Conservation (phyloP, 805 yeast genomes). For the Jamesozyma jinghongensis region DNA sequence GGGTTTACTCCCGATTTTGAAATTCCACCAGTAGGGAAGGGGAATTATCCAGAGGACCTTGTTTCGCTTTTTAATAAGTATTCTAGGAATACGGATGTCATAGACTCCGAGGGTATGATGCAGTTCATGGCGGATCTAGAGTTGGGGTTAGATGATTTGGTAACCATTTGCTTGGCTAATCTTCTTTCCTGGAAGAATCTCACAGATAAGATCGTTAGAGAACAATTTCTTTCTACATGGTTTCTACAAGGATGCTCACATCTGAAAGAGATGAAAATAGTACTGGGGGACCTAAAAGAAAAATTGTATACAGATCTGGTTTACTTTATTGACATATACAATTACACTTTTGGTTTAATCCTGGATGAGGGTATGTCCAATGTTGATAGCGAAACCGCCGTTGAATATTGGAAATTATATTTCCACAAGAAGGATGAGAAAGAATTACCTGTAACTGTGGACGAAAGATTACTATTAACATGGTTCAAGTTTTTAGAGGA, state of each 20-base stretch:
- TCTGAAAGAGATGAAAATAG: slow-evolving; percentile 39
- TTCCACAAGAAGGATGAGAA: slow-evolving; percentile 26
- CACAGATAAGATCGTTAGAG: slow-evolving; percentile 14
- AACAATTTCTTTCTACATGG: slow-evolving; percentile 20
- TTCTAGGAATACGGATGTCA: slow-evolving; percentile 27
- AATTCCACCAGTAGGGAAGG: not conserved
- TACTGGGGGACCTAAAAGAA: slow-evolving; percentile 28
- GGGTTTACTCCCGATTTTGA: slow-evolving; percentile 7
- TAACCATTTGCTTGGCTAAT: slow-evolving; percentile 61
- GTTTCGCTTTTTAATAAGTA: slow-evolving; percentile 14
- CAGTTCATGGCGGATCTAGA: slow-evolving; percentile 56
- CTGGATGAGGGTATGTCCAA: slow-evolving; percentile 52
- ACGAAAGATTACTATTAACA: slow-evolving; percentile 32
- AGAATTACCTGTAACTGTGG: slow-evolving; percentile 13
- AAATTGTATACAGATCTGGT: slow-evolving; percentile 30
- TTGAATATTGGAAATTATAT: slow-evolving; percentile 70
- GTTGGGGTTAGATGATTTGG: slow-evolving; percentile 65
- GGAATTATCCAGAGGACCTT: slow-evolving; percentile 15
- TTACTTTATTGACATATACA: slow-evolving; percentile 53
- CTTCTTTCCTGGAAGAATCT: slow-evolving; percentile 39
- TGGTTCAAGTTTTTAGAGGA: slow-evolving; percentile 52
- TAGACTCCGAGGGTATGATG: slow-evolving; percentile 75
- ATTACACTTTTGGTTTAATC: slow-evolving; percentile 59
- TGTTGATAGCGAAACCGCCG: slow-evolving; percentile 50
- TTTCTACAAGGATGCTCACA: slow-evolving; percentile 25